Evolutionary conservation across 345 rosid genomes (phyloP), one percentile per base, ranked within the genome.

Genomic region (Streptanthus diversifolius): DNA sequence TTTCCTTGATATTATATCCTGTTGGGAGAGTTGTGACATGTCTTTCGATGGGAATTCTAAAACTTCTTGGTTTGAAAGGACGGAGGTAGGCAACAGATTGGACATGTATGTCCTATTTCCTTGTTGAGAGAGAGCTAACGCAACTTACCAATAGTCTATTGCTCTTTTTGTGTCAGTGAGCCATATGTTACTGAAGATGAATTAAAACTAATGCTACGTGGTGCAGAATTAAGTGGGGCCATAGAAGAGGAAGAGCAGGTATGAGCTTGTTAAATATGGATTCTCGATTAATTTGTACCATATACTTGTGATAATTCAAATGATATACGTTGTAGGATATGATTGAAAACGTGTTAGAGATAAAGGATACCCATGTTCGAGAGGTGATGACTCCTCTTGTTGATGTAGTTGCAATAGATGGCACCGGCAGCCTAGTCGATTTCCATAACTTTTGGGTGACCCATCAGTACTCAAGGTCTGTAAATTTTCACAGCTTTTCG

Each of bases 191-290:
- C 95, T 64, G 96, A 91, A 77, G 99, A 95, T 72, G 98, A 95
- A 82, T 60, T 95, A 73, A 91, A 95, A 82, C 75, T 95, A 80
- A 91, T 95, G 99, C 71, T 95, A 79, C 86, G 96, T 13, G 99
- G 99, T 41, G 99, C 97, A 74, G 97, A 91, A 80, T 36, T 95
- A 57, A 95, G 99, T 72, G 99, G 99, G 3, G 98, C 98, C 13
- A 95, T 95, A 66, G 99, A 95, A 82, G 99, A 91, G 84, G 99
- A 95, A 76, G 99, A 95, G 71, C 99, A 95, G 92, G 98, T 90
- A 80, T 67, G 40, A 10, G 14, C 22, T 51, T 24, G 25, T 57
- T 22, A 25, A 17, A 18, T 5, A 27, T 63, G 15, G 15, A 39
- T 61, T 21, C 44, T 17, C 0, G 52, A 54, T 53, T 10, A 33